These are phyloP conservation scores for Fraxinus xanthoxyloides DNA, from an alignment of 305 asterid species.

Conservation along the genomic window DNA sequence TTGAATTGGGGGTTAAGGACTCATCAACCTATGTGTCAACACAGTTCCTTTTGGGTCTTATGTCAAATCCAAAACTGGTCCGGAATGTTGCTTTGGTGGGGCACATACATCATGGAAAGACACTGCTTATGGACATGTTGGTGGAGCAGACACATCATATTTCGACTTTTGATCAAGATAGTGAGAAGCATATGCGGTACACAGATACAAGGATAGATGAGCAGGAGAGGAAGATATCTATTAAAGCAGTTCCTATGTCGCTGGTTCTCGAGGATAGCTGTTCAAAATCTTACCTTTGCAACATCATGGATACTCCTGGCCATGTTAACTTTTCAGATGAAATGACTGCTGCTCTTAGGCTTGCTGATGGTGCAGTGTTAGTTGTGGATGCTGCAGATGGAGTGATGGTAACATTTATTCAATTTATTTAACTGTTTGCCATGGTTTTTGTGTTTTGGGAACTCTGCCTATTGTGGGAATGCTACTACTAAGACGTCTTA, in stretches of 20 bases:
- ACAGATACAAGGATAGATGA: constrained; percentile 96
- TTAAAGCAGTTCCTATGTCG: constrained; percentile 89
- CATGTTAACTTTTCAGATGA: constrained; percentile 98
- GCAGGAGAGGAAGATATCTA: constrained; percentile 93
- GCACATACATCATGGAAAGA: constrained; percentile 82
- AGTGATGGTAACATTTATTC: constrained; percentile 63
- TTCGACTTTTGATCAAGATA: constrained; percentile 86
- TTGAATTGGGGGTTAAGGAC: constrained; percentile 93
- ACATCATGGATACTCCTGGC: constrained; percentile 96
- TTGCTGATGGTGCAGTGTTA: constrained; percentile 98
- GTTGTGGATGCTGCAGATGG: constrained; percentile 99
- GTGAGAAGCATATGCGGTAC: constrained; percentile 96
- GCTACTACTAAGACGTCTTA: neutral
- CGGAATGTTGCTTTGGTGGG: constrained; percentile 96
- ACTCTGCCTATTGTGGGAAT: neutral
- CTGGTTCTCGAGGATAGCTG: constrained; percentile 91
- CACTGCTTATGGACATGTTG: constrained; percentile 92
- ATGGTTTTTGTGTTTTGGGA: neutral
- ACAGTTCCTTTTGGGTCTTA: constrained; percentile 84
- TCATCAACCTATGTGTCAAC: constrained; percentile 90
- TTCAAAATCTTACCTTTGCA: constrained; percentile 86
- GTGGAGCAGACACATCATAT: constrained; percentile 95
- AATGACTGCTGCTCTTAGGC: constrained; percentile 95
- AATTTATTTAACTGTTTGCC: neutral
- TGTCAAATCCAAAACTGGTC: constrained; percentile 82